Base-by-base conservation (phyloP, 305 asterid species). In the Solanum hybrid region DNA sequence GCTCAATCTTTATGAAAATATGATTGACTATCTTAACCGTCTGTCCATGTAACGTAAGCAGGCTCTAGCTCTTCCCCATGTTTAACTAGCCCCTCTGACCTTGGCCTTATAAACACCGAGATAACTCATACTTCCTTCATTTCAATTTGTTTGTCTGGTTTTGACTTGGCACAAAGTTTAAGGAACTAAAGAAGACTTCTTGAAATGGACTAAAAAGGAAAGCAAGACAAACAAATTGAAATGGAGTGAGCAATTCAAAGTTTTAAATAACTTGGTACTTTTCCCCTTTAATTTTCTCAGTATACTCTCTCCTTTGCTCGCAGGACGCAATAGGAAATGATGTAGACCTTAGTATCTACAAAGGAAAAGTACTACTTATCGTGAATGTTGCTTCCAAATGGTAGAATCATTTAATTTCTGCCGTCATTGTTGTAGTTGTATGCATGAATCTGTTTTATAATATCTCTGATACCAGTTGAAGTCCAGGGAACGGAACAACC, bases 361-460 rank as follows among this genome's bases (percentile, higher is more conserved):
- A 82, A 90, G 98, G 97, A 92, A 96, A 96, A 92, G 93, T 95
- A 24, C 90, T 96, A 91, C 93, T 96, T 57, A 94, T 96, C 40
- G 97, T 96, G 87, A 96, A 96, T 90, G 99, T 96, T 88, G 98
- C 97, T 84, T 96, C 98, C 26, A 93, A 95, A 89, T 96, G 98
- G 98, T 95, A 93, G 22, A 76, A 7, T n/a, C 7, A 71, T 74
- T 83, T 74, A 71, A 69, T 76, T 35, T 77, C 57, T 9, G 0
- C 87, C 39, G 0, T 82, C 28, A 14, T 28, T 26, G 14, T 2
- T 82, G 36, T 28, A 42, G 28, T 42, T 82, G 69, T 82, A 82
- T 9, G 37, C 37, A 34, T 42, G 73, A 83, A 16, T 42, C 14
- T 29, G n/a, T 46, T 83, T 16, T 42, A 9, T 9, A 20, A 29